phyloP scores from a whole-genome alignment of 495 filamentous ascomycete species.

The Pyrenula aspistea region DNA sequence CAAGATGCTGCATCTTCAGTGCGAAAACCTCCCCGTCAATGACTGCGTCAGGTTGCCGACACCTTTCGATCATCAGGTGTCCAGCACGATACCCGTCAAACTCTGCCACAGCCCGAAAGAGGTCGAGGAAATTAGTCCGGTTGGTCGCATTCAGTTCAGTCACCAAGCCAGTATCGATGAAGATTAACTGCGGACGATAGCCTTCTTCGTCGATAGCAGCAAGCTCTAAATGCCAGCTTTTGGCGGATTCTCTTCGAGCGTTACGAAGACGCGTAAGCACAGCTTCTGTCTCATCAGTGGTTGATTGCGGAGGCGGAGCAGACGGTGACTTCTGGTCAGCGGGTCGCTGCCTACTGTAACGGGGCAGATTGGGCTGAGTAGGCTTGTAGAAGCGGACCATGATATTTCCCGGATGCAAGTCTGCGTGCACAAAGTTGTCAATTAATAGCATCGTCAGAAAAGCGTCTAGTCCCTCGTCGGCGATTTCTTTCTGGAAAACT shows the following conservation, averaged over 20 bases:
- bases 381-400: constrained; percentile 98
- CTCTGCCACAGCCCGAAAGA: constrained; percentile 92
- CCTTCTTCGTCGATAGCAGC: constrained; percentile 75
- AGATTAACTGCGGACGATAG: constrained; percentile 87
- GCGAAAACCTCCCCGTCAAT: constrained; percentile 83
- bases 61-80: constrained; percentile 90
- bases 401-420: constrained; percentile 96
- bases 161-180: constrained; percentile 95
- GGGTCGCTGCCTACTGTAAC: constrained; percentile 37
- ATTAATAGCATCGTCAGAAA: constrained; percentile 96
- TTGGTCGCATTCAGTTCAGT: constrained; percentile 85
- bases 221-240: constrained; percentile 62
- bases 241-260: constrained; percentile 3
- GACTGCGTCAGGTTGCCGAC: constrained; percentile 79
- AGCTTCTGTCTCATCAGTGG: constrained; percentile 73
- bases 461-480: constrained; percentile 91
- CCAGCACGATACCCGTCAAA: constrained; percentile 96
- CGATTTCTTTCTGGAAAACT: constrained; percentile 85
- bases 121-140: constrained; percentile 82
- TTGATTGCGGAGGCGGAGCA: constrained; percentile 34
- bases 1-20: constrained; percentile 90
- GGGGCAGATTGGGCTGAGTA: constrained; percentile 50
- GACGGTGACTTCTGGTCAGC: constrained; percentile 6
- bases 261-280: constrained; percentile 65
- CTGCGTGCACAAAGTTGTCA: constrained; percentile 98